Evolutionary conservation across 2,329 filamentous ascomycete genomes (phyloP), one percentile per base, ranked within the genome.

Genomic region (Cryphonectria nitschkei): DNA sequence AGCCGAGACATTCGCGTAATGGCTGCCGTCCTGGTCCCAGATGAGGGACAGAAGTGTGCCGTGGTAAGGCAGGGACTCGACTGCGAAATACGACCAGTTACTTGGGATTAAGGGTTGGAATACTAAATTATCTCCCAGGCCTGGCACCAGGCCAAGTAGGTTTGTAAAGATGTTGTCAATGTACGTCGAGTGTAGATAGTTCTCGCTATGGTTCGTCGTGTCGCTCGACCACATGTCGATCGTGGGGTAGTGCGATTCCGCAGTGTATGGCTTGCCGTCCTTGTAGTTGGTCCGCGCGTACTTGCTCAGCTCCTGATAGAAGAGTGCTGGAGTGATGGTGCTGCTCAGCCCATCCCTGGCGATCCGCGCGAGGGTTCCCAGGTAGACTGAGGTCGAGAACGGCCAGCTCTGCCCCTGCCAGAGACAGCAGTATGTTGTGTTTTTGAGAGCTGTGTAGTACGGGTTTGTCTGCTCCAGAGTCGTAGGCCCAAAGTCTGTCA

Each of bases 141-240:
- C 37, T 37, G 60, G 60, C 6, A 62, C 34, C 19, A 62, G 2
- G 8, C 60, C 60, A 16, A 62, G 22, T 3, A 62, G 60, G 19
- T 62, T 62, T 5, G 60, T 62, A 9, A 62, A 62, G 34, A 62
- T 62, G 60, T 62, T 62, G 60, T 62, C 60, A 7, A 62, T 16
- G 29, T 61, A 61, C 11, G 58, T 37, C 16, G 58, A 61, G 58
- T 61, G 58, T 7, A 39, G 58, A 19, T 37, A 61, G 29, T 61
- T 37, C 58, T 61, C 58, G 58, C 58, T 61, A 32, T 61, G 58
- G 34, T 61, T 61, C 22, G 34, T 61, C 19, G 58, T 61, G 13
- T 56, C 52, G 52, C 52, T 26, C 13, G 52, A 56, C 52, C 52
- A 56, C 26, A 56, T 56, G 52, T 56, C 52, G n/a, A 56, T 56